phyloP scores from a whole-genome alignment of 164 flowering plant genomes.

The Taxillus chinensis region DNA sequence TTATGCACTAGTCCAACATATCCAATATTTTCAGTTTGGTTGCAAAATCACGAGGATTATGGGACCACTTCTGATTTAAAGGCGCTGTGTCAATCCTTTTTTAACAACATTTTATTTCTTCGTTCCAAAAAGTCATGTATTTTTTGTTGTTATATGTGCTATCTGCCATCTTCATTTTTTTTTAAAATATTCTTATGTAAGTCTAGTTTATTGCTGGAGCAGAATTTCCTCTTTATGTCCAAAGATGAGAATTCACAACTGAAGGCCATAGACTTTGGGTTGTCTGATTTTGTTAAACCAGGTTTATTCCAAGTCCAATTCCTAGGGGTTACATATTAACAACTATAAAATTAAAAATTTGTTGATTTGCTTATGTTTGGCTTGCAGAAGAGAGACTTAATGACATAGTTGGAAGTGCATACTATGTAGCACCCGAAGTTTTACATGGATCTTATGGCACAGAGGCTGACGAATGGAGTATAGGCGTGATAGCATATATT shows the following conservation, averaged over 20 bases:
- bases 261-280: conserved; percentile 72
- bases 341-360: background rate
- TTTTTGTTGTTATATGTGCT: background rate
- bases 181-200: conserved; percentile 11
- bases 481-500: conserved; percentile 57
- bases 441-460: conserved; percentile 46
- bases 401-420: conserved; percentile 70
- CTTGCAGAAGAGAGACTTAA: conserved; percentile 55
- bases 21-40: too few species aligned
- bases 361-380: background rate
- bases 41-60: too few species aligned
- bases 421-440: conserved; percentile 63
- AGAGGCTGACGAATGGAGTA: conserved; percentile 61
- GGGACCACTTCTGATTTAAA: too few species aligned
- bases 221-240: conserved; percentile 55
- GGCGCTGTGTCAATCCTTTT: background rate
- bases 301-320: conserved; percentile 20
- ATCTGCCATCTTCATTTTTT: background rate
- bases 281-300: conserved; percentile 72
- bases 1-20: too few species aligned
- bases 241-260: conserved; percentile 51
- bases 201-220: conserved; percentile 20
- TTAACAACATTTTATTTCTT: background rate
- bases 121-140: background rate
- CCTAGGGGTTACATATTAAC: background rate